Conservation (phyloP, 768 basidiomycete species). For the Thelephora aurantiotincta region DNA sequence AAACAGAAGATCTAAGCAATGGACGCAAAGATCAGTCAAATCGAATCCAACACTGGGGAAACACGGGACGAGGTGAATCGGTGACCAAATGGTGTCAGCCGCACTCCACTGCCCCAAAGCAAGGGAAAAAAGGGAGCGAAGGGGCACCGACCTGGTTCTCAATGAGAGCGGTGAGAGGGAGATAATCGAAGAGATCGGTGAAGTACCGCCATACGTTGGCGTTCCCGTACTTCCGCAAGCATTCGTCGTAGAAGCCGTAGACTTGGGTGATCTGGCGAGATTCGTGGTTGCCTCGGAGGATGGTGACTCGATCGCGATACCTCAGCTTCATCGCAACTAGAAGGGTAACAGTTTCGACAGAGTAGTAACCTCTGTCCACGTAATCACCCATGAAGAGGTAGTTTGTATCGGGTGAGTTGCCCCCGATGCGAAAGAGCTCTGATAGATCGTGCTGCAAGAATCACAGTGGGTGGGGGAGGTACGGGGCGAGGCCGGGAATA, state of each 20-base stretch:
- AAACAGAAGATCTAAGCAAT: constrained; percentile 85
- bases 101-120: too few relatives aligned
- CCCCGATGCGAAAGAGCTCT: constrained; percentile 96
- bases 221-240: constrained; percentile 97
- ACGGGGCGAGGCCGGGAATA: constrained; percentile 6
- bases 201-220: constrained; percentile 99
- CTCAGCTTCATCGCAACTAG: constrained; percentile 95
- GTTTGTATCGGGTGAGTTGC: constrained; percentile 97
- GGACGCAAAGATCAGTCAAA: not conserved
- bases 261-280: constrained; percentile 99
- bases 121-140: not conserved
- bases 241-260: constrained; percentile 99
- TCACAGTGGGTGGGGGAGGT: constrained; percentile 1
- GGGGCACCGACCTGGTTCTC: constrained; percentile 84
- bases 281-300: constrained; percentile 97
- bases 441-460: constrained; percentile 87
- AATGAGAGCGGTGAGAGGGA: constrained; percentile 93
- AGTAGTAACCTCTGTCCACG: constrained; percentile 98
- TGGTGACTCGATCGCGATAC: constrained; percentile 96
- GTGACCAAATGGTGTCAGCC: not conserved
- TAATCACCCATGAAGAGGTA: constrained; percentile 99
- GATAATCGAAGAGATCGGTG: constrained; percentile 96
- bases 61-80: not conserved
- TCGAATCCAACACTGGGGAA: not conserved
- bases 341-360: constrained; percentile 95